Conservation (phyloP, 2,329 filamentous ascomycete species). For the Aplosporella prunicola region DNA sequence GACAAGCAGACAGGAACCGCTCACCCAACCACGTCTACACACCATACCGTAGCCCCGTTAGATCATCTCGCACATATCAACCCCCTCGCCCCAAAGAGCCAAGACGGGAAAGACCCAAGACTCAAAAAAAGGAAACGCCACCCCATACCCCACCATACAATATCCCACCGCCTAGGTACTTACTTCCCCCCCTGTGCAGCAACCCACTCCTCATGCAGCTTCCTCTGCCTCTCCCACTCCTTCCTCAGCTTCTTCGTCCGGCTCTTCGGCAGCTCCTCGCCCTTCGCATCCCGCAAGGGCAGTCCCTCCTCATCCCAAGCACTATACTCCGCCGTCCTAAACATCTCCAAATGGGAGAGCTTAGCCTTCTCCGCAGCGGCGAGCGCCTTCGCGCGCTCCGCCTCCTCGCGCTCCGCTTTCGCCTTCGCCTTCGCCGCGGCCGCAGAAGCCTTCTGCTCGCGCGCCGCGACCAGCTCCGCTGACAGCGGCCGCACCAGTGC, state of each 20-base stretch:
- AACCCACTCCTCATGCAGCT: slow-evolving; percentile 59
- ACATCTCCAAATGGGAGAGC: slow-evolving; percentile 50
- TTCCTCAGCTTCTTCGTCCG: slow-evolving; percentile 75
- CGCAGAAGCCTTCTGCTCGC: slow-evolving; percentile 46
- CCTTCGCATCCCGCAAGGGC: slow-evolving; percentile 66
- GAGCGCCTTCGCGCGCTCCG: slow-evolving; percentile 47
- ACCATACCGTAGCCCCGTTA: too few species aligned
- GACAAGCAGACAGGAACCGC: too few species aligned
- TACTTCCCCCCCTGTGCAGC: slow-evolving; percentile 2
- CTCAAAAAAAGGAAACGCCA: not conserved
- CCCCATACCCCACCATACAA: not conserved
- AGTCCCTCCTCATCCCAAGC: slow-evolving; percentile 78
- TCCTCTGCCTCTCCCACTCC: slow-evolving; percentile 86
- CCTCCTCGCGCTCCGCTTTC: slow-evolving; percentile 47
- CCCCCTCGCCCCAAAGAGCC: too few species aligned
- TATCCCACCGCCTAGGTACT: not conserved
- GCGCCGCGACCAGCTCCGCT: slow-evolving; percentile 43
- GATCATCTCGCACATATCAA: too few species aligned
- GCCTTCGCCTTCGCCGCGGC: slow-evolving; percentile 33
- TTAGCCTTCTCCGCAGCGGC: slow-evolving; percentile 48
- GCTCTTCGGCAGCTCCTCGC: slow-evolving; percentile 72
- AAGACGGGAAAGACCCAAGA: too few species aligned
- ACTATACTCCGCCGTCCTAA: slow-evolving; percentile 52
- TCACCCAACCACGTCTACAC: too few species aligned
- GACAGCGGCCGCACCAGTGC: slow-evolving; percentile 65